A percentile compares a stretch with the other conserved stretches of the same genome.
phyloP scores from a whole-genome alignment of 2,329 filamentous ascomycete genomes.

The Penicillium hordei region DNA sequence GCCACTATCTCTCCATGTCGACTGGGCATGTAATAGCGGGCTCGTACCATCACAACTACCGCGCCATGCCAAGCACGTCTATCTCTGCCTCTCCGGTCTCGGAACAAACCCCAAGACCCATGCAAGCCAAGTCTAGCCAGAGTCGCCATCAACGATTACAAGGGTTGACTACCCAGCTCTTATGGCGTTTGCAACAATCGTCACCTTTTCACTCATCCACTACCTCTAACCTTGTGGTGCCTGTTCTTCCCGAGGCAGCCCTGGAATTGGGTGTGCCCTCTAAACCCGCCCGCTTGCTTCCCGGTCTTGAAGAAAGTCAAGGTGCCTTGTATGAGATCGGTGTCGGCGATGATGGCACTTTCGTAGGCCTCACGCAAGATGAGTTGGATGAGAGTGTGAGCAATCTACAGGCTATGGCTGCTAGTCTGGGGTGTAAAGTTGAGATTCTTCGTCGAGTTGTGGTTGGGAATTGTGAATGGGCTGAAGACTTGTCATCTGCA shows the following conservation, averaged over 20 bases:
- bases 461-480: slow-evolving; percentile 76
- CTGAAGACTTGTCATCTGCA: slow-evolving; percentile 28
- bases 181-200: slow-evolving; percentile 94
- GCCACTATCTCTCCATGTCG: slow-evolving; percentile 70
- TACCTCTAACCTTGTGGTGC: slow-evolving; percentile 71
- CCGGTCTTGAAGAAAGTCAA: slow-evolving; percentile 86
- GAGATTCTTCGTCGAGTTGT: slow-evolving; percentile 77
- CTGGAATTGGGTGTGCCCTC: slow-evolving; percentile 58
- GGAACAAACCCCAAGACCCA: slow-evolving; percentile 37
- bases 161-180: slow-evolving; percentile 87
- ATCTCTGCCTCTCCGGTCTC: slow-evolving; percentile 29
- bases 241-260: slow-evolving; percentile 66
- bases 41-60: slow-evolving; percentile 48
- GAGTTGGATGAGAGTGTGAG: slow-evolving; percentile 89
- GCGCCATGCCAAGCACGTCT: slow-evolving; percentile 22
- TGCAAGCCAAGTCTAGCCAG: slow-evolving; percentile 58
- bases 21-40: slow-evolving; percentile 59
- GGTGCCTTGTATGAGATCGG: slow-evolving; percentile 96
- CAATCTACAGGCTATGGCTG: slow-evolving; percentile 86
- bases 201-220: slow-evolving; percentile 85
- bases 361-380: slow-evolving; percentile 83
- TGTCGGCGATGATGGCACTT: slow-evolving; percentile 87
- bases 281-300: slow-evolving; percentile 56
- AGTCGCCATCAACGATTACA: slow-evolving; percentile 80
- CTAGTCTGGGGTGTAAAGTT: slow-evolving; percentile 82